phyloP scores from a whole-genome alignment of 345 rosid species.

The Hirschfeldia incana region DNA sequence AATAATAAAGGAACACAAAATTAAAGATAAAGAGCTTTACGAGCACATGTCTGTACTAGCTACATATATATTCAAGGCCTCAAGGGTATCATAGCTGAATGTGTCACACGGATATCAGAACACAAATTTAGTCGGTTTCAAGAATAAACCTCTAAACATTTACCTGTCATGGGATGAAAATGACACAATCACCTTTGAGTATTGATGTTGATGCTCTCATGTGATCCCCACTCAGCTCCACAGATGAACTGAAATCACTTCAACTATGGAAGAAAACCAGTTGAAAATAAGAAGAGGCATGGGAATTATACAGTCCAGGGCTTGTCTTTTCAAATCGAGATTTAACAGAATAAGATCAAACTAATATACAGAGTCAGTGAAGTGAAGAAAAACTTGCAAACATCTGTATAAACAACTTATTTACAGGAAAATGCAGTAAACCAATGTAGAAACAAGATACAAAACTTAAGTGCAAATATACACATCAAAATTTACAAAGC shows the following conservation, averaged over 20 bases:
- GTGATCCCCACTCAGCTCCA: slow-evolving; percentile 12
- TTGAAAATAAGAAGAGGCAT: not conserved
- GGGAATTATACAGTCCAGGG: not conserved
- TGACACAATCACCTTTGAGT: not conserved
- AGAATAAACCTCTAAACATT: not conserved
- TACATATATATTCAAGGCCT: not conserved
- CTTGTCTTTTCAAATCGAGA: not conserved
- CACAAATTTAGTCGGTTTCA: not conserved
- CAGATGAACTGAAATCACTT: not conserved
- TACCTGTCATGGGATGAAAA: slow-evolving; percentile 9
- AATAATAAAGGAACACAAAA: not conserved
- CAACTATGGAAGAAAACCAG: slow-evolving; percentile 15
- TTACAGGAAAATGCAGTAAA: not conserved
- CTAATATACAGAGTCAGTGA: not conserved
- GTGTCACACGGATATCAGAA: not conserved
- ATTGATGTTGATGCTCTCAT: not conserved
- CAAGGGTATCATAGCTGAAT: not conserved
- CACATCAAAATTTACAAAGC: slow-evolving; percentile 16
- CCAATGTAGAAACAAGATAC: not conserved
- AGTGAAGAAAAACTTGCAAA: slow-evolving; percentile 15
- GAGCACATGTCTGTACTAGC: slow-evolving; percentile 4
- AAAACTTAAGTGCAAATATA: not conserved
- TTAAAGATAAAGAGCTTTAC: not conserved
- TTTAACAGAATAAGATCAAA: not conserved
- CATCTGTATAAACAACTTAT: not conserved